A percentile compares a stretch with the other conserved stretches of the same genome.
These are phyloP conservation scores for Penicillium cosmopolitanum DNA, from an alignment of 495 filamentous ascomycete species.

Conservation along the genomic window DNA sequence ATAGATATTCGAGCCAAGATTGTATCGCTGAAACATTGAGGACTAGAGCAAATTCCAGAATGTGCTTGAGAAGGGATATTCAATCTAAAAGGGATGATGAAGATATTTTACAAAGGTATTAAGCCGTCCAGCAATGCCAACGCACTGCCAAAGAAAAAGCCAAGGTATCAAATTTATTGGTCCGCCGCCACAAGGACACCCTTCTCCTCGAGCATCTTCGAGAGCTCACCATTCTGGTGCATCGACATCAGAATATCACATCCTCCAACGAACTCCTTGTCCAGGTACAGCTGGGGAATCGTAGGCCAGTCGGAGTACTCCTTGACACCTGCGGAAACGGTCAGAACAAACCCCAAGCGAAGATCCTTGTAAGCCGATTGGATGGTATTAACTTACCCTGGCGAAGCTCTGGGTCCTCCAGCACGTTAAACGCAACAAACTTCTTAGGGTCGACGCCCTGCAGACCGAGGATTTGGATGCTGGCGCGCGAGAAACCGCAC, in stretches of 20 bases:
- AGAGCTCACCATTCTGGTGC: conserved; percentile 95
- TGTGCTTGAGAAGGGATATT: conserved; percentile 9
- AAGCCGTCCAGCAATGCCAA: conserved; percentile 3
- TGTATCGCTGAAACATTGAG: too few species aligned
- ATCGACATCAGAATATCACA: conserved; percentile 97
- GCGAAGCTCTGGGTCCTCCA: conserved; percentile 86
- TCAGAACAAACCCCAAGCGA: neutral
- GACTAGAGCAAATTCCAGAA: too few species aligned
- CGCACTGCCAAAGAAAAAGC: conserved; percentile 5
- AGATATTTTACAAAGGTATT: conserved; percentile 25
- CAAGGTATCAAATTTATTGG: conserved; percentile 30
- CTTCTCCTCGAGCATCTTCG: conserved; percentile 90
- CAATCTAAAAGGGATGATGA: conserved; percentile 8
- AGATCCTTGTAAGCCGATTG: neutral
- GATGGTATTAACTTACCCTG: conserved; percentile 63
- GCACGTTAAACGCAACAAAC: conserved; percentile 94
- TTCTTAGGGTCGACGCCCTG: conserved; percentile 97
- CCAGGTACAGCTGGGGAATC: conserved; percentile 93
- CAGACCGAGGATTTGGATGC: conserved; percentile 89
- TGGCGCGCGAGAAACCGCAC: conserved; percentile 95
- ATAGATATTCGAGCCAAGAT: too few species aligned
- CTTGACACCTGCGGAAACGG: conserved; percentile 74
- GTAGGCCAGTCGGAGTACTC: conserved; percentile 99
- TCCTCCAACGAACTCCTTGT: conserved; percentile 94
- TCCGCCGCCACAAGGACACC: conserved; percentile 68